These are phyloP conservation scores for Phoenix dactylifera DNA, from an alignment of 176 grass and related monocot species.

Conservation along the genomic window DNA sequence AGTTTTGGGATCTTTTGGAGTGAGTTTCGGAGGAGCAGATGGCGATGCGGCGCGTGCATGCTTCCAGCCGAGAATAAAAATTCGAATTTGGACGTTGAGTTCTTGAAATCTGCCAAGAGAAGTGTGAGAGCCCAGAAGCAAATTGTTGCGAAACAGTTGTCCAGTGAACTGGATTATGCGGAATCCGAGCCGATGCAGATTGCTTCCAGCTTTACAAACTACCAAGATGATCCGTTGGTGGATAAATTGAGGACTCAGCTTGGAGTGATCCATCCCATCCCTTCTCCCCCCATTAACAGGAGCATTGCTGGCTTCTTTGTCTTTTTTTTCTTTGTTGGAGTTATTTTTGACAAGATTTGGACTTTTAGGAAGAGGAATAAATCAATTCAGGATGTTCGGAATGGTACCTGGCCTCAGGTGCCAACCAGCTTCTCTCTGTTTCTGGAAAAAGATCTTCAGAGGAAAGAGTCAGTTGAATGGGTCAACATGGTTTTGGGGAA, in stretches of 20 bases:
- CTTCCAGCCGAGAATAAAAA: constrained; percentile 7
- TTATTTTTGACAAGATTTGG: constrained; percentile 83
- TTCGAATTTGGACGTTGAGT: constrained; percentile 15
- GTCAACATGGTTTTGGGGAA: constrained; percentile 99
- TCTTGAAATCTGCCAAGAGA: constrained; percentile 23
- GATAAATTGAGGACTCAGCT: constrained; percentile 89
- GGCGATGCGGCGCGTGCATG: constrained; percentile 8
- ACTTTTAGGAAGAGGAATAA: constrained; percentile 53
- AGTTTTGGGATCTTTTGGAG: neutral
- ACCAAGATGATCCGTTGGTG: constrained; percentile 71
- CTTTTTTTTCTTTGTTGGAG: constrained; percentile 94
- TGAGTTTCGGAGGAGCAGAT: constrained; percentile 7
- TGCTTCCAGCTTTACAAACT: constrained; percentile 34
- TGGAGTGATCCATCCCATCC: constrained; percentile 85
- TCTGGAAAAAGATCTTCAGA: constrained; percentile 90
- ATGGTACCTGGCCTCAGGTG: constrained; percentile 89
- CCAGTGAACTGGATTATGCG: constrained; percentile 9
- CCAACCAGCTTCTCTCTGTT: constrained; percentile 89
- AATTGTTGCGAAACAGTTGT: constrained; percentile 24
- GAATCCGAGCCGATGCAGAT: constrained; percentile 3
- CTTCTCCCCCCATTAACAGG: constrained; percentile 52
- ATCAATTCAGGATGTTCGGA: constrained; percentile 52
- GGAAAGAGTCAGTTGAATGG: constrained; percentile 98
- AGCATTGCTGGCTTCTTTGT: constrained; percentile 71
- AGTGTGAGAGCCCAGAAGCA: constrained; percentile 24